These are phyloP conservation scores for Sordariomycetes sp. DNA, from an alignment of 2,329 filamentous ascomycete species.

Conservation along the genomic window DNA sequence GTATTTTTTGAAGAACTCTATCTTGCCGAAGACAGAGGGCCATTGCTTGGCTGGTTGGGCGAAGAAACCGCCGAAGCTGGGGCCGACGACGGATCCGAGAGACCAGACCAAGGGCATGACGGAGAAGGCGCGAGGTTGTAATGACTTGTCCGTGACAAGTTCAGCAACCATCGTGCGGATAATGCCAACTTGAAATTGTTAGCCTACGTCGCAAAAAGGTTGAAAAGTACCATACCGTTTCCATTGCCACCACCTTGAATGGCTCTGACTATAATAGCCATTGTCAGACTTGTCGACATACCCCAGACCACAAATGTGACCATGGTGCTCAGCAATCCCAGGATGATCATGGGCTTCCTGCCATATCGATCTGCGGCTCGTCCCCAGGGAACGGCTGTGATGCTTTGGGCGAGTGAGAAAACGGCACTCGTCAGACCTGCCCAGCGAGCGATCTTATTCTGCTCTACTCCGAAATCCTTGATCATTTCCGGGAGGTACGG, in stretches of 20 bases:
- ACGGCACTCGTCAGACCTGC: constrained; percentile 65
- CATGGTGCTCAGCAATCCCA: constrained; percentile 72
- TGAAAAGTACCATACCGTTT: constrained; percentile 46
- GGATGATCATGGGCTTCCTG: constrained; percentile 72
- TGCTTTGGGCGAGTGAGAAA: constrained; percentile 63
- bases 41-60: constrained; percentile 71
- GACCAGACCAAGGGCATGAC: constrained; percentile 91
- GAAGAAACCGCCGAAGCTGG: constrained; percentile 78
- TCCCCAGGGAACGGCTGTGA: constrained; percentile 68
- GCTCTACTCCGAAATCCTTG: constrained; percentile 62
- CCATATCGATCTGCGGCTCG: constrained; percentile 69
- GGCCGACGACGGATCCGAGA: constrained; percentile 79
- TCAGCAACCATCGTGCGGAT: constrained; percentile 88
- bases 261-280: constrained; percentile 70
- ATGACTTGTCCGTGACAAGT: constrained; percentile 76
- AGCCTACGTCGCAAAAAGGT: neutral
- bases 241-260: constrained; percentile 81
- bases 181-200: constrained; percentile 57
- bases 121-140: constrained; percentile 84
- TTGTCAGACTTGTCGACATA: constrained; percentile 66
- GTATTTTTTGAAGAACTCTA: constrained; percentile 60
- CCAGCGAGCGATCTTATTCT: constrained; percentile 69
- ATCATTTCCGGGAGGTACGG: constrained; percentile 76
- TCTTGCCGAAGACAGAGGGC: constrained; percentile 59
- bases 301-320: constrained; percentile 73